Evolutionary conservation across 73 alveolate genomes (phyloP).

Genomic region (Stentor coeruleus): DNA sequence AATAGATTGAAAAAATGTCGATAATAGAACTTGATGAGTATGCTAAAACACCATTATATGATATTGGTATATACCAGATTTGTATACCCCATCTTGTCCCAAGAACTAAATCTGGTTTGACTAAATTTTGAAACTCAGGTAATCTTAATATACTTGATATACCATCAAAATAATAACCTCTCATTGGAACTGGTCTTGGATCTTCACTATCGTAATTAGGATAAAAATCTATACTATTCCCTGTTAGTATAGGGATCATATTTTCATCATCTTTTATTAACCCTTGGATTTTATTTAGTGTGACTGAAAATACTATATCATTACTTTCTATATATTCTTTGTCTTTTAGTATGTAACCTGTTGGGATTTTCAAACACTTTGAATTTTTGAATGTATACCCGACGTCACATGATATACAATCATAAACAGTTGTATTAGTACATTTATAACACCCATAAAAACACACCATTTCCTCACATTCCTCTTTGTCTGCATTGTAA

Average conservation of each 20-base stretch:
- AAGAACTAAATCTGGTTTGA: background rate
- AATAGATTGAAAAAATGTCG: too few relatives aligned
- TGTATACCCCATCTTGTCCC: background rate
- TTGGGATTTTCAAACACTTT: background rate
- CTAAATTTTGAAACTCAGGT: background rate
- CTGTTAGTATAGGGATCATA: background rate
- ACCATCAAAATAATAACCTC: background rate
- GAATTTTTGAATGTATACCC: background rate
- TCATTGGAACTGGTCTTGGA: background rate
- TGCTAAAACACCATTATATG: too few relatives aligned
- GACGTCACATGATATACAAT: background rate
- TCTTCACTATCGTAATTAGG: slow-evolving; percentile 1
- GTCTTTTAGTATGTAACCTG: background rate
- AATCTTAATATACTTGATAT: background rate
- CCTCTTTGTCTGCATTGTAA: too few relatives aligned
- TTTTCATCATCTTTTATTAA: background rate
- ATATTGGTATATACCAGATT: background rate
- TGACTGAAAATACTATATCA: background rate
- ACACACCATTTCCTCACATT: too few relatives aligned
- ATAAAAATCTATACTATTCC: background rate
- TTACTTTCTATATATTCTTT: too few relatives aligned
- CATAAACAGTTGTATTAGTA: too few relatives aligned
- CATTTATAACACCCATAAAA: too few relatives aligned
- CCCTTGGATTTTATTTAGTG: background rate
- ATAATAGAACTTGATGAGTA: too few relatives aligned